phyloP scores from a whole-genome alignment of 148 eudicot genomes.

The Pouteria glomerata region DNA sequence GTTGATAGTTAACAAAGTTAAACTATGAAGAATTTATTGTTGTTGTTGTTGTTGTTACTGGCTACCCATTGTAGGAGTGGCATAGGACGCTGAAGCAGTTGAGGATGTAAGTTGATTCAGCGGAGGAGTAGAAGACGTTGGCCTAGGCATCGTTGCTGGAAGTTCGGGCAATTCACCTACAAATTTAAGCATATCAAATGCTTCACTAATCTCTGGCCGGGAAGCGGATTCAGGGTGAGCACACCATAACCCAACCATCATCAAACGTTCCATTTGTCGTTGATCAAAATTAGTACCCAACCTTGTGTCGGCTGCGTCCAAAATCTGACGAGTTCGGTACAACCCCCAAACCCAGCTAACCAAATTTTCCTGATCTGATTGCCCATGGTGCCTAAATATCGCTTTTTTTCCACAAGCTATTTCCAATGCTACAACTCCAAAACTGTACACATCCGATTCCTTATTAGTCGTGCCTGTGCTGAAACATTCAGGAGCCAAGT shows the following conservation, averaged over 20 bases:
- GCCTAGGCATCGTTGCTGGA: conserved; percentile 7
- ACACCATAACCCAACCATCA: no score
- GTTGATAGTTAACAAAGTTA: no score
- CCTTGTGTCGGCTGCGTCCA: conserved; percentile 10
- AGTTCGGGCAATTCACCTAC: conserved; percentile 12
- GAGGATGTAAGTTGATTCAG: neutral
- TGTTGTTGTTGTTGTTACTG: no score
- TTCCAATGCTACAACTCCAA: no score
- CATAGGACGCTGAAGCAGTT: no score
- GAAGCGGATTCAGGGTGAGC: conserved; percentile 12
- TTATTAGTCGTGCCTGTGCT: conserved; percentile 7
- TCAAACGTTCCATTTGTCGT: no score
- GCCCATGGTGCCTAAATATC: neutral
- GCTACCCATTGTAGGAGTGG: no score
- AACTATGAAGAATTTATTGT: no score
- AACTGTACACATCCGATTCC: conserved; percentile 10
- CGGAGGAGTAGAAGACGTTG: conserved; percentile 5
- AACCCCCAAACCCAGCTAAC: conserved; percentile 17
- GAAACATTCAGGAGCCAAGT: conserved; percentile 13
- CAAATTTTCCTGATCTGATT: neutral
- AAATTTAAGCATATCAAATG: conserved; percentile 8
- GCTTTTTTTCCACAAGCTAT: conserved; percentile 17
- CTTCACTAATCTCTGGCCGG: conserved; percentile 16
- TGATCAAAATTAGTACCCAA: conserved; percentile 3
- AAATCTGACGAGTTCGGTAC: conserved; percentile 11